phyloP scores from a whole-genome alignment of 2,329 filamentous ascomycete species.

The Aspergillus puulaauensis region DNA sequence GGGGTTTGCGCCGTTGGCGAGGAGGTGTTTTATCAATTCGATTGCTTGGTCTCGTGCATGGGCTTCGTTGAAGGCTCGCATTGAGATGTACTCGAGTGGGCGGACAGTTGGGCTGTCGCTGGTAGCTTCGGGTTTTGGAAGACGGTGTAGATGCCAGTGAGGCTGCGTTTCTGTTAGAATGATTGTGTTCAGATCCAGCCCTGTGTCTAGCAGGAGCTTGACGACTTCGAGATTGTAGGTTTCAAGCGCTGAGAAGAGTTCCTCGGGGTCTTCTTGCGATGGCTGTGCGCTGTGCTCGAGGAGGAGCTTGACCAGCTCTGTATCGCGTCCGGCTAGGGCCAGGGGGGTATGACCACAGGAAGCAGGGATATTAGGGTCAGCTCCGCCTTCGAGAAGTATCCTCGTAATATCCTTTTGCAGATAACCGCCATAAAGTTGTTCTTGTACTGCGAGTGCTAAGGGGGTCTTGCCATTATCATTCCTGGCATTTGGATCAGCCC shows the following conservation, averaged over 20 bases:
- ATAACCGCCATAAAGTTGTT: conserved; percentile 9
- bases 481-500: conserved; percentile 18
- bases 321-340: neutral
- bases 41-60: conserved; percentile 15
- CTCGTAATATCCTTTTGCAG: conserved; percentile 13
- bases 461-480: conserved; percentile 16
- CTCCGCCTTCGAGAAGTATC: conserved; percentile 16
- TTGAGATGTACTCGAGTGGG: conserved; percentile 19
- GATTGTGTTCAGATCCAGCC: conserved; percentile 13
- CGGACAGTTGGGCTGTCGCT: neutral
- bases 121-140: neutral
- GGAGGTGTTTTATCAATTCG: conserved; percentile 12
- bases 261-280: conserved; percentile 11
- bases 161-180: conserved; percentile 7
- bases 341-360: neutral
- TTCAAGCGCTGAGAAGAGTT: conserved; percentile 14
- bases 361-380: conserved; percentile 17
- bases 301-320: conserved; percentile 13
- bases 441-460: conserved; percentile 2
- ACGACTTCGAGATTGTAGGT: conserved; percentile 8
- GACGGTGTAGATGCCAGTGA: conserved; percentile 14
- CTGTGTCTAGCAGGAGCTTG: conserved; percentile 9
- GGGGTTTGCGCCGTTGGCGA: conserved; percentile 18
- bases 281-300: neutral
- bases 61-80: conserved; percentile 16